Evolutionary conservation across 208 protist species (phyloP).

Genomic region (Trypanosoma conorhini): DNA sequence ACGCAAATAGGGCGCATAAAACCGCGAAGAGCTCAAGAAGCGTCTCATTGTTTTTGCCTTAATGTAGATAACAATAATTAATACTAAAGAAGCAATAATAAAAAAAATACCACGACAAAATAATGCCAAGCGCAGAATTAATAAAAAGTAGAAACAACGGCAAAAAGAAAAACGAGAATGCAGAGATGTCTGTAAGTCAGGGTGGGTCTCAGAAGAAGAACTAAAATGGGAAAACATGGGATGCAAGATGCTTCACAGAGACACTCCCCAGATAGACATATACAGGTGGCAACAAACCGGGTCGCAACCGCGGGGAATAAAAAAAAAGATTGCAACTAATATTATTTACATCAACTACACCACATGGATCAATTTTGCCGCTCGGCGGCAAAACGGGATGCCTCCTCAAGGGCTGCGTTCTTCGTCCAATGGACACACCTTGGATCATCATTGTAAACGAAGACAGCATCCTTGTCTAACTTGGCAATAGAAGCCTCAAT

Average conservation of each 20-base stretch:
- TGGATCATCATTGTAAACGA: constrained; percentile 89
- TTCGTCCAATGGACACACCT: constrained; percentile 75
- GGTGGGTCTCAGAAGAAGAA: constrained; percentile 6
- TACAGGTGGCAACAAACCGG: neutral
- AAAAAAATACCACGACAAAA: constrained; percentile 6
- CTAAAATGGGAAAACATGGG: constrained; percentile 1
- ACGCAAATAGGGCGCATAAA: constrained; percentile 1
- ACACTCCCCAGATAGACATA: constrained; percentile 10
- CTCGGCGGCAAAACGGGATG: constrained; percentile 29
- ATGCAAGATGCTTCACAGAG: neutral
- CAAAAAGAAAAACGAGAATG: neutral
- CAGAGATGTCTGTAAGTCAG: constrained; percentile 10
- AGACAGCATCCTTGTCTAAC: constrained; percentile 83
- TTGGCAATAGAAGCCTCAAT: constrained; percentile 79
- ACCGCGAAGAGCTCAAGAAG: constrained; percentile 8
- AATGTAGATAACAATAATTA: neutral
- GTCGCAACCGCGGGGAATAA: neutral
- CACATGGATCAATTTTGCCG: constrained; percentile 12
- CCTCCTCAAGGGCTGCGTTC: constrained; percentile 73
- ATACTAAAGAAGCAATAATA: constrained; percentile 5
- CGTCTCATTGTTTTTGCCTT: constrained; percentile 29
- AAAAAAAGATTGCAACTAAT: neutral
- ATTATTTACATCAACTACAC: constrained; percentile 9
- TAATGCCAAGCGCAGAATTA: neutral
- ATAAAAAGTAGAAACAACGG: constrained; percentile 12